phyloP scores from a whole-genome alignment of 352 stramenopile species.

The Phytophthora hibernalis region DNA sequence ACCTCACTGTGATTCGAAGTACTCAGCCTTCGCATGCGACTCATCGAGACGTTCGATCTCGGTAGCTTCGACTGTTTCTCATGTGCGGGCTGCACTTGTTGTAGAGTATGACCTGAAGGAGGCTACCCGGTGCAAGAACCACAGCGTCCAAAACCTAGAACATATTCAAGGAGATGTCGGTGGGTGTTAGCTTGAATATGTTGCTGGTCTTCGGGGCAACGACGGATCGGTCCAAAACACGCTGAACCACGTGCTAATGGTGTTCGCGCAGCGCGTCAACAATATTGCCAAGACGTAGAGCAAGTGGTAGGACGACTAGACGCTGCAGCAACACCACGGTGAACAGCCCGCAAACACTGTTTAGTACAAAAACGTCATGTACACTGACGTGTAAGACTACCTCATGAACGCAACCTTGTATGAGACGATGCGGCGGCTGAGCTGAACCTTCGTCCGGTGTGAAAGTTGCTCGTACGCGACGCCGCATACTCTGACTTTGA shows the following conservation, averaged over 20 bases:
- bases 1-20: no score
- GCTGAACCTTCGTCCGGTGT: constrained; percentile 85
- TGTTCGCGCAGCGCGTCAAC: constrained; percentile 71
- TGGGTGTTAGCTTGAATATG: constrained; percentile 65
- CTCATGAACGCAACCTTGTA: constrained; percentile 69
- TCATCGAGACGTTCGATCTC: no score
- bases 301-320: constrained; percentile 62
- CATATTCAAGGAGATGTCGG: no score
- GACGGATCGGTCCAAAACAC: constrained; percentile 64
- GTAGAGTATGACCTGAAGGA: no score
- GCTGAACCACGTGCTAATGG: constrained; percentile 67
- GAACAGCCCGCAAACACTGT: constrained; percentile 36
- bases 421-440: constrained; percentile 81
- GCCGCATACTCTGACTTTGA: constrained; percentile 21
- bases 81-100: no score
- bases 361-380: constrained; percentile 84
- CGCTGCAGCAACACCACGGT: constrained; percentile 49
- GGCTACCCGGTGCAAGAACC: no score
- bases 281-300: constrained; percentile 83
- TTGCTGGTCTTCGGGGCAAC: constrained; percentile 78
- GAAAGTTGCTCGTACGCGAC: constrained; percentile 85
- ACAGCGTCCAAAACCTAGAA: no score
- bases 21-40: no score
- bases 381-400: constrained; percentile 74
- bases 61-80: no score